Percentiles rank a stretch among this genome's conserved stretches.
phyloP scores from a whole-genome alignment of 2,329 filamentous ascomycete species.

The Polychaeton citri region DNA sequence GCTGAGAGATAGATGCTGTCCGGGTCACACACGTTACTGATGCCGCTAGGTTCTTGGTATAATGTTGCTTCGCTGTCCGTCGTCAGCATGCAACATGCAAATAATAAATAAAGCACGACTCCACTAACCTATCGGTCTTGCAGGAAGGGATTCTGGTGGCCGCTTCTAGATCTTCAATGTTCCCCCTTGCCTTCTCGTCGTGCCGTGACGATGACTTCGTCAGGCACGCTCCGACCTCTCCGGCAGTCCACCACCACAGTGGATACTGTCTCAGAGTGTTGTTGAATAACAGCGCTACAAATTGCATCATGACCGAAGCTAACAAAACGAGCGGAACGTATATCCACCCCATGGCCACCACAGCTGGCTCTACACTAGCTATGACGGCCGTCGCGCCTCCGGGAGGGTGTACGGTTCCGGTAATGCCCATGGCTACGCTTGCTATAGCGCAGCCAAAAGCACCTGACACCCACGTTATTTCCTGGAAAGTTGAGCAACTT shows the following conservation, averaged over 20 bases:
- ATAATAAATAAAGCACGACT: neutral
- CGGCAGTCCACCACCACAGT: slow-evolving; percentile 36
- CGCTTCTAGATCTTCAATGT: too few species aligned
- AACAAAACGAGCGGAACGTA: slow-evolving; percentile 30
- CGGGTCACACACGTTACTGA: slow-evolving; percentile 7
- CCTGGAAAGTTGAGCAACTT: slow-evolving; percentile 21
- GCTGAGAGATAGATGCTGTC: slow-evolving; percentile 20
- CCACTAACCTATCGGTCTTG: slow-evolving; percentile 6
- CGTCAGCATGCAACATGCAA: neutral
- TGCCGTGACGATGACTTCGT: too few species aligned
- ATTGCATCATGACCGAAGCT: slow-evolving; percentile 28
- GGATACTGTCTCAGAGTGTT: slow-evolving; percentile 35
- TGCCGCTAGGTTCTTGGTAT: slow-evolving; percentile 7
- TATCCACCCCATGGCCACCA: slow-evolving; percentile 33
- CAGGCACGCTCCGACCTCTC: slow-evolving; percentile 16
- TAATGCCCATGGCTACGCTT: slow-evolving; percentile 32
- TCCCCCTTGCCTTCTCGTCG: too few species aligned
- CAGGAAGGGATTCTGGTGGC: too few species aligned
- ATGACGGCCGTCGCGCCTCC: slow-evolving; percentile 36
- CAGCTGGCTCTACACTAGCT: slow-evolving; percentile 26
- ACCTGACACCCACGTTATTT: slow-evolving; percentile 31
- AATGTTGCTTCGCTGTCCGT: slow-evolving; percentile 7
- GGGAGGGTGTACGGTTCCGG: slow-evolving; percentile 36
- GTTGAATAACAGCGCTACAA: slow-evolving; percentile 30
- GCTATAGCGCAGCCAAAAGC: slow-evolving; percentile 30